Percentiles rank a stretch among this genome's conserved stretches.
Evolutionary conservation across 2,329 filamentous ascomycete species (phyloP).

Genomic region (Trichoderma polysporum): DNA sequence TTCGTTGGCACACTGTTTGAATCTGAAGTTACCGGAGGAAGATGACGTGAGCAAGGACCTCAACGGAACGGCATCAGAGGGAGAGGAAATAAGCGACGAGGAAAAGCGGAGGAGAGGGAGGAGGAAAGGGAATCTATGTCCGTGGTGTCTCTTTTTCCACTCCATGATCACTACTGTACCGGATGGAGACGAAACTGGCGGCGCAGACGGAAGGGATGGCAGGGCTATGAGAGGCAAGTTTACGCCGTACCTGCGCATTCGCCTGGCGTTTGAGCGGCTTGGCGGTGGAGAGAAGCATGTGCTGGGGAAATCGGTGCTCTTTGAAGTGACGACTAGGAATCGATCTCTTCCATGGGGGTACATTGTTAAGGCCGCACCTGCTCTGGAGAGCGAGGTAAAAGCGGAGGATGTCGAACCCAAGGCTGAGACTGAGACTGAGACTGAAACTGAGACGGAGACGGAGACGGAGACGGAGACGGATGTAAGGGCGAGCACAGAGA

Average conservation of each 20-base stretch:
- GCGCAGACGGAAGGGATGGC: conserved; percentile 3
- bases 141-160: conserved; percentile 42
- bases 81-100: neutral
- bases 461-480: neutral
- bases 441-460: neutral
- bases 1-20: conserved; percentile 32
- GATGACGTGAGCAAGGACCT: neutral
- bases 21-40: neutral
- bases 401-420: neutral
- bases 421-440: neutral
- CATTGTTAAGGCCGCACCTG: conserved; percentile 32
- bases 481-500: too few species aligned
- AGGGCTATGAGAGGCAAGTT: conserved; percentile 31
- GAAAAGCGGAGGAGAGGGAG: neutral
- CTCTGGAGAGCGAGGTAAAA: neutral
- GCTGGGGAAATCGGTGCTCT: conserved; percentile 36
- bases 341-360: conserved; percentile 40
- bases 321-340: conserved; percentile 39
- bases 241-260: conserved; percentile 40
- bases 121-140: conserved; percentile 27
- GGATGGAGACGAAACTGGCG: conserved; percentile 26
- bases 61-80: neutral
- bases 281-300: conserved; percentile 39
- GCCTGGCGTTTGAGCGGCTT: conserved; percentile 40
- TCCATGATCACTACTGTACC: conserved; percentile 34